These are phyloP conservation scores for Solanum hybrid DNA, from an alignment of 305 asterid genomes.

Conservation along the genomic window DNA sequence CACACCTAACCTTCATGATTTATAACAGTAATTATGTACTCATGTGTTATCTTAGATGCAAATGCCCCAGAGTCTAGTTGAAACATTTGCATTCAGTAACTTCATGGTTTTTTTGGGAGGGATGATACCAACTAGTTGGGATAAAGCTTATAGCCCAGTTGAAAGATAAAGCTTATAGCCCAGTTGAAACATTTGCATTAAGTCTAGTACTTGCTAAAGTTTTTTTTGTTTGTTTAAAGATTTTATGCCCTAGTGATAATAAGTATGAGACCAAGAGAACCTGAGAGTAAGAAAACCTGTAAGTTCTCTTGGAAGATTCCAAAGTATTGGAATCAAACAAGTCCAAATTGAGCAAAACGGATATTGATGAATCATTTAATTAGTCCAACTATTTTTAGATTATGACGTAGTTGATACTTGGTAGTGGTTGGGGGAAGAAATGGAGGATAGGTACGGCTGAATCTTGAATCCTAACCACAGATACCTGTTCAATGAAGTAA, in stretches of 20 bases:
- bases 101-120: not conserved
- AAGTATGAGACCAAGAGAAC: not conserved
- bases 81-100: not conserved
- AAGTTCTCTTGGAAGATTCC: not conserved
- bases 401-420: not conserved
- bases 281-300: not conserved
- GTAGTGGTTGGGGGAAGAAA: not conserved
- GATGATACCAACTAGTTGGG: not conserved
- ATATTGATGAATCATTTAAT: not conserved
- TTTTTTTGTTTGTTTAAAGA: not conserved
- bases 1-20: not conserved
- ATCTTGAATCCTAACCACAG: not conserved
- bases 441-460: not conserved
- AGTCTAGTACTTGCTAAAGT: not conserved
- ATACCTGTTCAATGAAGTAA: slow-evolving; percentile 92
- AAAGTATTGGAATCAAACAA: not conserved
- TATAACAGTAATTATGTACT: not conserved
- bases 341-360: not conserved
- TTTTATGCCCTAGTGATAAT: not conserved
- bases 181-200: not conserved
- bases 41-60: not conserved
- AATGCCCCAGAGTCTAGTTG: not conserved
- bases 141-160: not conserved
- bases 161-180: not conserved
- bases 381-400: not conserved